phyloP scores from a whole-genome alignment of 1,284 basidiomycete genomes.

The Rhodotorula sp. region DNA sequence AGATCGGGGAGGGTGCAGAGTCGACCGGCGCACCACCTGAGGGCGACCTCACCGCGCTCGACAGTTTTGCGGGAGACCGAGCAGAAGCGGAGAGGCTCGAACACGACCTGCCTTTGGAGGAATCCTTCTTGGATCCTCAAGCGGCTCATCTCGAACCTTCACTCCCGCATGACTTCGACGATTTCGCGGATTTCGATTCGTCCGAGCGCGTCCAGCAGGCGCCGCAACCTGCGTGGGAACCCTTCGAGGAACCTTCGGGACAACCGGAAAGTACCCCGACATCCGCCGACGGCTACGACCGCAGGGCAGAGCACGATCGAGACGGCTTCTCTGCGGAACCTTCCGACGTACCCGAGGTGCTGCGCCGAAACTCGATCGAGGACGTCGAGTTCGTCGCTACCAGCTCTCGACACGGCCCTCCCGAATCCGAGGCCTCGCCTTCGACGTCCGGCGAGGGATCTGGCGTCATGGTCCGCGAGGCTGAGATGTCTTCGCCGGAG shows the following conservation, averaged over 20 bases:
- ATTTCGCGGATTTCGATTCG: conserved; percentile 15
- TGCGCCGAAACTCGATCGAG: not conserved
- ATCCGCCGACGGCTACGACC: not conserved
- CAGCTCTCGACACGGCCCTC: not conserved
- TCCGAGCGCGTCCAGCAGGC: not conserved
- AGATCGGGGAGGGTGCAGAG: too few relatives aligned
- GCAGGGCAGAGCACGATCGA: not conserved
- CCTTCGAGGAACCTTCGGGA: conserved; percentile 12
- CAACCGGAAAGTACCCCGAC: not conserved
- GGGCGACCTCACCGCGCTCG: not conserved
- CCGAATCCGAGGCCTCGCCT: not conserved
- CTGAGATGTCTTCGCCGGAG: conserved; percentile 24
- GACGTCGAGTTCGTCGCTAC: not conserved
- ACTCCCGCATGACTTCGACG: not conserved
- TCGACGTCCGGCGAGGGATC: not conserved
- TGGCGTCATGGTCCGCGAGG: not conserved
- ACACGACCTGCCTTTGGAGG: not conserved
- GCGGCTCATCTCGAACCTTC: not conserved
- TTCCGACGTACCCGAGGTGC: not conserved
- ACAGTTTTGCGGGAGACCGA: conserved; percentile 8
- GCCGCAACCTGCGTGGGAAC: conserved; percentile 4
- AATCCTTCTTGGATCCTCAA: conserved; percentile 1
- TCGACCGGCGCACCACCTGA: too few relatives aligned
- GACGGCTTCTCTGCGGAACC: not conserved
- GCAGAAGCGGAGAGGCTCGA: conserved; percentile 5